A percentile compares a stretch with the other conserved stretches of the same genome.
Evolutionary conservation across 345 rosid genomes (phyloP).

Genomic region (Lepidium africanum): DNA sequence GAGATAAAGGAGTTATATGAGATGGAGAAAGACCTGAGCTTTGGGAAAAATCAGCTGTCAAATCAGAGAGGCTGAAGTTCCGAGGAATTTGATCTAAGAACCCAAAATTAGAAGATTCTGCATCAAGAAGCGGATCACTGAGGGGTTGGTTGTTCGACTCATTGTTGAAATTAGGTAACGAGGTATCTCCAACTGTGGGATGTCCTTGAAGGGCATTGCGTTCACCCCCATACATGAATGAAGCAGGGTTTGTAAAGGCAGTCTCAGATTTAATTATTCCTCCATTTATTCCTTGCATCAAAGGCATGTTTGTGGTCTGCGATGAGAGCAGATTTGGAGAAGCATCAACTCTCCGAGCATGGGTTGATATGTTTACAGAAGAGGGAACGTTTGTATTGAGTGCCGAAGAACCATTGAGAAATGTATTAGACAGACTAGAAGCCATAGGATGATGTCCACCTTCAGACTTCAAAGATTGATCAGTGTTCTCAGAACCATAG

Average conservation of each 20-base stretch:
- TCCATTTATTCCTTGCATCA: constrained; percentile 80
- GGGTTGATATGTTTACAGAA: constrained; percentile 64
- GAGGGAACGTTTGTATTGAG: constrained; percentile 51
- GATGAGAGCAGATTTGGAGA: constrained; percentile 52
- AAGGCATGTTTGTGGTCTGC: constrained; percentile 58
- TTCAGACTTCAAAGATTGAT: constrained; percentile 48
- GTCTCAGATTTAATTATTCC: constrained; percentile 75
- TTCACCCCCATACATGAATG: constrained; percentile 67
- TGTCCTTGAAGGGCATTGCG: constrained; percentile 60
- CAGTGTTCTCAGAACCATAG: constrained; percentile 52
- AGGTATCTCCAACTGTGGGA: constrained; percentile 54
- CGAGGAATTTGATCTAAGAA: constrained; percentile 72
- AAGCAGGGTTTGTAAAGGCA: constrained; percentile 55
- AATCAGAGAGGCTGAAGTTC: constrained; percentile 88
- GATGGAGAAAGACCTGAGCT: constrained; percentile 63
- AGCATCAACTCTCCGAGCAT: constrained; percentile 54
- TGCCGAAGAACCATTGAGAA: constrained; percentile 60
- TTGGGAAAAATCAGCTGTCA: constrained; percentile 80
- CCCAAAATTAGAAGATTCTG: constrained; percentile 68
- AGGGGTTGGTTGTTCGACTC: constrained; percentile 72
- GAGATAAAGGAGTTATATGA: neutral
- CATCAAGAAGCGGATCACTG: constrained; percentile 62
- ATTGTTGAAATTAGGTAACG: constrained; percentile 65
- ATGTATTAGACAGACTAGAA: constrained; percentile 48
- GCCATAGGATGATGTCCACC: constrained; percentile 48